phyloP scores from a whole-genome alignment of 2,329 filamentous ascomycete species.

The Chaetoscypha palmicola region DNA sequence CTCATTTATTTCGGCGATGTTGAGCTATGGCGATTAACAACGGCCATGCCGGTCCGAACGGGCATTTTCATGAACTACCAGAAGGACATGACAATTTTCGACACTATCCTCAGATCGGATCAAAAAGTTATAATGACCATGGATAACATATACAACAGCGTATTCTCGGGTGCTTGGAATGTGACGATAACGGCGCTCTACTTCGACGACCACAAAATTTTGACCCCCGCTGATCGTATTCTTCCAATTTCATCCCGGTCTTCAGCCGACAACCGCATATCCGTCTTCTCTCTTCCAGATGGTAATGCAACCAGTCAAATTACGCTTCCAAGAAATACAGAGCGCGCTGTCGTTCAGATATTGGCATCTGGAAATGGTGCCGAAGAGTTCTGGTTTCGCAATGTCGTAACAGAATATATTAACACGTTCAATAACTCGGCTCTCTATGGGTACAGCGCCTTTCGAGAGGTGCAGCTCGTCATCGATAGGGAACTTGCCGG shows the following conservation, averaged over 20 bases:
- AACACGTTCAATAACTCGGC: constrained; percentile 50
- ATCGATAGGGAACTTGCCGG: constrained; percentile 69
- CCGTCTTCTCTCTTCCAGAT: constrained; percentile 60
- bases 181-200: constrained; percentile 69
- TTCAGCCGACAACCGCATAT: constrained; percentile 45
- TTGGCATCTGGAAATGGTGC: constrained; percentile 66
- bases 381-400: constrained; percentile 84
- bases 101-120: constrained; percentile 56
- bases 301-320: constrained; percentile 54
- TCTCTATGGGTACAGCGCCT: constrained; percentile 63
- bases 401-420: constrained; percentile 58
- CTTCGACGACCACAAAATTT: constrained; percentile 43
- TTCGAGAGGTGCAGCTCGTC: constrained; percentile 68
- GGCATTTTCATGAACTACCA: constrained; percentile 71
- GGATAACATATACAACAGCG: constrained; percentile 62
- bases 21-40: constrained; percentile 79
- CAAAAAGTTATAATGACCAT: constrained; percentile 78
- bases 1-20: constrained; percentile 69
- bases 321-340: constrained; percentile 56
- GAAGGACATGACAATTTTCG: constrained; percentile 71
- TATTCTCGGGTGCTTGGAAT: constrained; percentile 68
- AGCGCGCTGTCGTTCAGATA: constrained; percentile 65
- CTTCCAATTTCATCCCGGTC: constrained; percentile 56
- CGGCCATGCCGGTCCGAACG: constrained; percentile 65
- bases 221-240: constrained; percentile 54